Conservation (phyloP, 2,329 filamentous ascomycete species). For the Acephala macrosclerotiorum region DNA sequence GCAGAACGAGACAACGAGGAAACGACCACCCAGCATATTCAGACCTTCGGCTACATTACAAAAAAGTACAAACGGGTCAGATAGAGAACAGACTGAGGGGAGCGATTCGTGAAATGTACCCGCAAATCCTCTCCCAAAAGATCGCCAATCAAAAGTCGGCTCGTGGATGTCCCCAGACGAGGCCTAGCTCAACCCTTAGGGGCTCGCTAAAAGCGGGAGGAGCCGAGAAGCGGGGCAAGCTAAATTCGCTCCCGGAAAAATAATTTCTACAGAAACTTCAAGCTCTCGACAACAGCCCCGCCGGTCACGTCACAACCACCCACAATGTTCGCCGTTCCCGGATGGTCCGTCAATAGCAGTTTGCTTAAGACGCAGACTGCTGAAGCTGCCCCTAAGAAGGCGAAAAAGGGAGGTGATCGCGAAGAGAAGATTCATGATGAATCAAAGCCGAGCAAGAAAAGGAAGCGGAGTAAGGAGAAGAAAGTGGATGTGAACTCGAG, state of each 20-base stretch:
- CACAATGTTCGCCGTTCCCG: slow-evolving; percentile 89
- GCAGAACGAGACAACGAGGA: too few relatives aligned
- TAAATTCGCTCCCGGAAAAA: neutral
- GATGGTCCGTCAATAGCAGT: slow-evolving; percentile 83
- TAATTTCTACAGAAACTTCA: neutral
- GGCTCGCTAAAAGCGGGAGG: too few relatives aligned
- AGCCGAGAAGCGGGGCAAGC: neutral
- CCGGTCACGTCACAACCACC: neutral
- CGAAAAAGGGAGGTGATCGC: slow-evolving; percentile 35
- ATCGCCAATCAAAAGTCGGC: too few relatives aligned
- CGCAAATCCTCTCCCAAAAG: too few relatives aligned
- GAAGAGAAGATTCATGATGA: slow-evolving; percentile 39
- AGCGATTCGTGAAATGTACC: too few relatives aligned
- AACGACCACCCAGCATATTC: too few relatives aligned
- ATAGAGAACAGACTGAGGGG: too few relatives aligned
- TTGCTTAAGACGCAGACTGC: slow-evolving; percentile 71
- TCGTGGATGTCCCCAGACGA: too few relatives aligned
- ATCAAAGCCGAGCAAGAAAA: slow-evolving; percentile 54
- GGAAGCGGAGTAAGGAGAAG: slow-evolving; percentile 58
- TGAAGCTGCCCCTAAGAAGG: slow-evolving; percentile 24
- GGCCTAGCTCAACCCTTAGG: too few relatives aligned
- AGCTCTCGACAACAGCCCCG: slow-evolving; percentile 6
- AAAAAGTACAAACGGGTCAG: too few relatives aligned
- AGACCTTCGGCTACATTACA: too few relatives aligned
- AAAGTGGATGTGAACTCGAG: slow-evolving; percentile 67